Base-by-base conservation (phyloP, 192 early-diverging fungal genomes). In the Phlyctochytrium arcticum region DNA sequence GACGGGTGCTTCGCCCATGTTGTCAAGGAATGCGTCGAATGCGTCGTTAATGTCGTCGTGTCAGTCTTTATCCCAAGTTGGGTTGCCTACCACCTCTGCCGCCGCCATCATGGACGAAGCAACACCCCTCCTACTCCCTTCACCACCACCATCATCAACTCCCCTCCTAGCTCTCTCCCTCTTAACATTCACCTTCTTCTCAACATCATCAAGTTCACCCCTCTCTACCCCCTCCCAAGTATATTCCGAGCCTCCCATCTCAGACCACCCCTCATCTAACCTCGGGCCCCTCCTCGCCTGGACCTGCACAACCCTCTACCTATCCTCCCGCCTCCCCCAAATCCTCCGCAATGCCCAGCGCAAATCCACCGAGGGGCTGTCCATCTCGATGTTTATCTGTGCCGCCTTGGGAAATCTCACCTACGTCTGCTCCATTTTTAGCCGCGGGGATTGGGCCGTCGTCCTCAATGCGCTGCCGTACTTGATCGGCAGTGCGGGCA, bases 261-360 rank as follows among this genome's bases (percentile, higher is more conserved):
- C 31, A 17, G 34, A 5, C n/a, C 29, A 17, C 2, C 30, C 36
- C 23, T 5, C n/a, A n/a, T n/a, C n/a, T 34, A 15, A 12, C 35
- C 17, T 85, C 48, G 84, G 90, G 0, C 55, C 81, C 29, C 57
- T 86, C n/a, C 77, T 90, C 66, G 82, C 88, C 0, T 92, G 85
- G 84, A 59, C 74, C 35, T 89, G 88, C 62, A 81, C 80, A 2
- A 24, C 70, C 10, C 76, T 85, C 36, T 92, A 89, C 71, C 70
- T 91, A 29, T 71, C 81, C 5, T 88, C 85, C 19, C 79, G 89
- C 7, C 73, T 92, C 36, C 90, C 90, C 24, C 90, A 92, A 65
- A 78, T 92, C 44, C 81, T 76, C 72, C 86, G 82, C 42, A 92
- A 91, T 66, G 72, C 69, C 58, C 58, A 70, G 21, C 58, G 85